Evolutionary conservation across 2,329 filamentous ascomycete genomes (phyloP), one percentile per base, ranked within the genome.

Genomic region (Cladobotryum mycophilum): DNA sequence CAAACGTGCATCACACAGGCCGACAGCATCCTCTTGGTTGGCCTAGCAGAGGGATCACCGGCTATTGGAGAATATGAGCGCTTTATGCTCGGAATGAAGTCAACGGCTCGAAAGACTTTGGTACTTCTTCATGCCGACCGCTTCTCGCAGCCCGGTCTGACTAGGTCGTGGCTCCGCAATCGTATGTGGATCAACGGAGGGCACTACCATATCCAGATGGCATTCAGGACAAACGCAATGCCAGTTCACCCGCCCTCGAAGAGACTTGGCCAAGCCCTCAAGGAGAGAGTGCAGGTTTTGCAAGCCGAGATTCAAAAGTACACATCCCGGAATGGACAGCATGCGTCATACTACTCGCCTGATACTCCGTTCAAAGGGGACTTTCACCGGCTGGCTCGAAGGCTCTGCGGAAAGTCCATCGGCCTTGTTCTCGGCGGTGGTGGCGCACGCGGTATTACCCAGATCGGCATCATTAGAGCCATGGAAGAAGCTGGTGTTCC

Each of bases 251-350:
- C 85, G 17, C 84, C 84, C 13, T 79, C 82, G 1, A 89, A 89
- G 59, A 85, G 86, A 47, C 85, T 95, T 14, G 90, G 92, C 1
- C 87, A 86, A 4, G 89, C 86, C 1, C 72, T 99, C 53, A 97
- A 96, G 66, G 88, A 96, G 62, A 78, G 91, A 35, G 93, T 99
- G 5, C 92, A 99, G 66, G 90, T 93, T 5, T 69, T 99, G 4
- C 93, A 97, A 65, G 93, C 93, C 0, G 93, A 97, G 64, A 96
- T 99, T 17, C 92, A 97, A 64, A 97, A 96, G 65, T 99, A 96
- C 66, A 97, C 95, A 0, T 96, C 90, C 1, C 81, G 89, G n/a
- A 86, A 88, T 57, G 84, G 95, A n/a, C 84, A 88, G 22, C 90
- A 95, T 60, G 87, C 85, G 3, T 87, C 90, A 0, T 81, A 96